Conservation (phyloP, 2,329 filamentous ascomycete species). For the Cytospora mali region DNA sequence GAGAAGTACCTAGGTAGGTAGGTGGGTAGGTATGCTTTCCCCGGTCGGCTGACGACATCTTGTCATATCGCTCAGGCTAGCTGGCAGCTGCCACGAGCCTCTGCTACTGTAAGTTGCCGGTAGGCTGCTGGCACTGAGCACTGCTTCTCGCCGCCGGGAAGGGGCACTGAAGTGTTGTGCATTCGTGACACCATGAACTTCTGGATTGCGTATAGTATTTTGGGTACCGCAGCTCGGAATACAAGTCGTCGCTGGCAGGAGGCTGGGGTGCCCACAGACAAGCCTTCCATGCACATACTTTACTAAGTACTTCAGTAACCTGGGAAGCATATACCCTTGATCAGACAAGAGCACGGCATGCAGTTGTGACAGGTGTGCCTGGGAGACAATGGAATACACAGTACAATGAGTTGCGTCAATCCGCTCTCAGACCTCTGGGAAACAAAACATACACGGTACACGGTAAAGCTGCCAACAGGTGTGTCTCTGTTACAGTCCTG, state of each 20-base stretch:
- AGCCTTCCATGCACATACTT: not conserved
- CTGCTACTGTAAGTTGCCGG: not conserved
- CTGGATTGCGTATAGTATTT: too few species aligned
- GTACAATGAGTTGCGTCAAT: not conserved
- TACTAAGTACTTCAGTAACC: not conserved
- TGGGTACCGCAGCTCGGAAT: not conserved
- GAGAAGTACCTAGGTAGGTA: too few species aligned
- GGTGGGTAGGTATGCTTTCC: not conserved
- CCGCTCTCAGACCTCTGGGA: not conserved
- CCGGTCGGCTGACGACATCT: not conserved
- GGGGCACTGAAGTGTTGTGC: constrained; percentile 3
- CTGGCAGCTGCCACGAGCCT: constrained; percentile 12
- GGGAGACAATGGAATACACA: not conserved
- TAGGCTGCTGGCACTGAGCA: not conserved
- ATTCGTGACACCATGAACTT: too few species aligned
- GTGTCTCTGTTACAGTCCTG: not conserved
- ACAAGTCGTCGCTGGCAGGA: not conserved
- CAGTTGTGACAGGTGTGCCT: constrained; percentile 15
- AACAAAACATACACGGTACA: constrained; percentile 9
- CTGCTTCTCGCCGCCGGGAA: constrained; percentile 21
- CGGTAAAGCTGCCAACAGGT: constrained; percentile 9
- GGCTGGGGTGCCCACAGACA: not conserved
- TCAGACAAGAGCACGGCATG: constrained; percentile 4
- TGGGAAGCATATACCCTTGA: not conserved
- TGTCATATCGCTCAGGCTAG: constrained; percentile 14